Base-by-base conservation (phyloP, 306 rosid genomes). In the Adenanthera pavonina region DNA sequence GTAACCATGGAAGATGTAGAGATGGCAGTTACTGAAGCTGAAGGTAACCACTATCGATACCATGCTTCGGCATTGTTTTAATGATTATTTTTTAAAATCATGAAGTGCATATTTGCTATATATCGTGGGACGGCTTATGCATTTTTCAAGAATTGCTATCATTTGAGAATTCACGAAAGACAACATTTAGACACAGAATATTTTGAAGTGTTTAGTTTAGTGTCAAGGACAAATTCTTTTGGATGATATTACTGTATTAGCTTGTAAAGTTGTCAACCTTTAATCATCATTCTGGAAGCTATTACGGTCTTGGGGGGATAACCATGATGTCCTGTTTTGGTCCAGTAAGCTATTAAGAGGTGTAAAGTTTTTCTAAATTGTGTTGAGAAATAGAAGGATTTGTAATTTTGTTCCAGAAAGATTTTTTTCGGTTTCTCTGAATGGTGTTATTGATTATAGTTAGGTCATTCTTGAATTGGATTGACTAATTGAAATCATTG, bases 1-100 rank as follows among this genome's bases (percentile, higher is more conserved):
- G 62, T 89, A 19, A 92, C 78, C 82, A 87, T 95, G 91, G 90
- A 92, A 88, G 97, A 91, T 76, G 93, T 93, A 75, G 93, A 95
- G 88, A 93, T 91, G 97, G 91, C 92, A 30, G 94, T 89, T 65
- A 89, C 95, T 57, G 88, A 90, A 82, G 89, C 94, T 52, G 88
- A 90, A 85, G 98, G 97, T 92, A 87, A 7, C 35, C 14, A 3
- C 7, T 35, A 11, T 74, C 77, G 47, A 17, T 11, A 4, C 13
- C 25, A 3, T 38, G 33, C 8, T 38, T 25, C 52, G 9, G 35
- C 20, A 9, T 41, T 41, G 3, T 17, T 68, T 41, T 68, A 43
- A 9, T 11, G 30, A 19, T 68, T 17, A 10, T 38, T 0, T 43
- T 68, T 41, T n/a, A 6, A 43, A 43, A 43, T 43, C 53, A 3